phyloP scores from a whole-genome alignment of 768 basidiomycete species.

The Calocybe indica region DNA sequence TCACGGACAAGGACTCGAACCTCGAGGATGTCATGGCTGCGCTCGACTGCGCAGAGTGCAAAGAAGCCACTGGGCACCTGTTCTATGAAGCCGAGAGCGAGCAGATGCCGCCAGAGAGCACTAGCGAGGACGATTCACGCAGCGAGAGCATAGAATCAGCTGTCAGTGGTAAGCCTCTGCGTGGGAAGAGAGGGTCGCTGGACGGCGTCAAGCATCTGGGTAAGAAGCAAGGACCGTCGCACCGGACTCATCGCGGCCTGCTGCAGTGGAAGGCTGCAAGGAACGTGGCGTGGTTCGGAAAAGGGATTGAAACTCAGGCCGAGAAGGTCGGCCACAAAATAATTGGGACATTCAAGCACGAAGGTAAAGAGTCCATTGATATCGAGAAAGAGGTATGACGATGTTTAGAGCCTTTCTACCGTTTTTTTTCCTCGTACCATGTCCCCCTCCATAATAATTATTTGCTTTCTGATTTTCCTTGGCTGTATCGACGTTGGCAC shows the following conservation, averaged over 20 bases:
- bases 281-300: conserved; percentile 51
- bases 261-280: conserved; percentile 57
- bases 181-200: conserved; percentile 14
- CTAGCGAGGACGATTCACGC: conserved; percentile 10
- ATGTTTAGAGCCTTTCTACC: no score
- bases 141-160: conserved; percentile 10
- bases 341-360: conserved; percentile 28
- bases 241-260: conserved; percentile 52
- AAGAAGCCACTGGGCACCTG: conserved; percentile 18
- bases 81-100: conserved; percentile 13
- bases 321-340: conserved; percentile 35
- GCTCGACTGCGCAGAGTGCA: conserved; percentile 33
- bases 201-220: conserved; percentile 35
- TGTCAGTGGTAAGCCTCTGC: not conserved
- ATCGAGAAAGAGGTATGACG: conserved; percentile 34
- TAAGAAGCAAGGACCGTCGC: conserved; percentile 36
- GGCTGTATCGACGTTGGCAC: no score
- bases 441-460: no score
- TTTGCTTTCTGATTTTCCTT: no score
- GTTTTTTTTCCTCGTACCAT: no score
- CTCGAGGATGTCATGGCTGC: conserved; percentile 36
- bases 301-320: conserved; percentile 39
- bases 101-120: conserved; percentile 5
- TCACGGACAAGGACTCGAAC: conserved; percentile 27
- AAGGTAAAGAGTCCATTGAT: conserved; percentile 21